These are phyloP conservation scores for Trichopus zeylanicus DNA, from an alignment of 116 monocot genomes.

Conservation along the genomic window DNA sequence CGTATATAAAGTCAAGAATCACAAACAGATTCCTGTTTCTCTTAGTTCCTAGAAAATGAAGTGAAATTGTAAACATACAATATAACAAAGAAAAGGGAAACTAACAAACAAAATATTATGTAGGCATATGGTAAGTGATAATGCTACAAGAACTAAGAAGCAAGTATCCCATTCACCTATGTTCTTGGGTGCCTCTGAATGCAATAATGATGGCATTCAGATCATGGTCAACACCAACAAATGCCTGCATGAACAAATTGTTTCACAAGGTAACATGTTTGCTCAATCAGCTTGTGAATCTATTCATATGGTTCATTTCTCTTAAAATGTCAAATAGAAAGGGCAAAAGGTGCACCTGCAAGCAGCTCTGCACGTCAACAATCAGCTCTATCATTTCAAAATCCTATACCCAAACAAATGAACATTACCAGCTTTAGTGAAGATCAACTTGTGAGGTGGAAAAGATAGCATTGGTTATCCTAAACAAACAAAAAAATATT, in stretches of 20 bases:
- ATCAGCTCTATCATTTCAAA: constrained; percentile 90
- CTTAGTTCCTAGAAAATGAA: no score
- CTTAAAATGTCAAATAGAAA: background rate
- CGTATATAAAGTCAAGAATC: no score
- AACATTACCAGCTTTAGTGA: background rate
- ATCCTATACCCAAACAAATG: constrained; percentile 33
- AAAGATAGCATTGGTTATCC: no score
- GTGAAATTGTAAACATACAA: background rate
- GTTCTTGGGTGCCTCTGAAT: constrained; percentile 91
- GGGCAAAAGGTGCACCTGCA: constrained; percentile 60
- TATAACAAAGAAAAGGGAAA: background rate
- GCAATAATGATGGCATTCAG: constrained; percentile 71
- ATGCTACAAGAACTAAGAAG: background rate
- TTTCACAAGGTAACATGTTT: background rate
- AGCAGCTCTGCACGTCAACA: constrained; percentile 87
- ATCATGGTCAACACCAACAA: constrained; percentile 78
- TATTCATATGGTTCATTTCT: background rate
- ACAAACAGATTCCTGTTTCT: no score
- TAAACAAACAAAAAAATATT: no score
- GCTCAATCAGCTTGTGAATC: background rate
- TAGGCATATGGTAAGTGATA: background rate
- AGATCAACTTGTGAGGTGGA: background rate
- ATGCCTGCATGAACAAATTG: constrained; percentile 56
- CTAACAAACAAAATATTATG: background rate
- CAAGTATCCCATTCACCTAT: constrained; percentile 52